Conservation (phyloP, 345 rosid species). For the Cochlearia excelsa region DNA sequence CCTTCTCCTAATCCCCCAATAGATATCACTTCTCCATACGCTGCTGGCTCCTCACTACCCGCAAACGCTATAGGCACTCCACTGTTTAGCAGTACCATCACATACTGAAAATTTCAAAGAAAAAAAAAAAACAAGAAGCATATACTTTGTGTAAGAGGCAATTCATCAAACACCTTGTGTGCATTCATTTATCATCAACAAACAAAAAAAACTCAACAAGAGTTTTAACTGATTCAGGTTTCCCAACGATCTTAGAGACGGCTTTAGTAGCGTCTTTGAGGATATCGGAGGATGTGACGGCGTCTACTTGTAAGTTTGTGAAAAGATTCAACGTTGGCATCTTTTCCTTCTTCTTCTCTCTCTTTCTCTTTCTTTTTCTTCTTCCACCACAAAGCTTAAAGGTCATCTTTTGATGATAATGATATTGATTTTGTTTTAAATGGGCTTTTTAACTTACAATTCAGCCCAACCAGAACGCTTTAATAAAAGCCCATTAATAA, state of each 20-base stretch:
- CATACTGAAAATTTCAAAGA: slow-evolving; percentile 50
- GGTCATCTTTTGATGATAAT: too few relatives aligned
- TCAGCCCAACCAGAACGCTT: too few relatives aligned
- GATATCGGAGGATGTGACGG: slow-evolving; percentile 79
- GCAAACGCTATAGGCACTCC: slow-evolving; percentile 87
- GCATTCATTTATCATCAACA: neutral
- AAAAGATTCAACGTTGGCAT: slow-evolving; percentile 87
- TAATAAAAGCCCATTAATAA: too few relatives aligned
- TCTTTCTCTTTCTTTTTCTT: too few relatives aligned
- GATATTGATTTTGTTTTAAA: too few relatives aligned
- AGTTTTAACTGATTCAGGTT: slow-evolving; percentile 78
- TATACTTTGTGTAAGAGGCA: neutral
- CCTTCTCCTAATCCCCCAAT: slow-evolving; percentile 73
- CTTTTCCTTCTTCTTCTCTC: slow-evolving; percentile 16
- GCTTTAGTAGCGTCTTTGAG: slow-evolving; percentile 89
- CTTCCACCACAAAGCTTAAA: too few relatives aligned
- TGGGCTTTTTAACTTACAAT: too few relatives aligned
- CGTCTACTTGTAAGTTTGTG: slow-evolving; percentile 84
- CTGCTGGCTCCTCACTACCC: slow-evolving; percentile 85
- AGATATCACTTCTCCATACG: slow-evolving; percentile 84
- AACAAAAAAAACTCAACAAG: neutral
- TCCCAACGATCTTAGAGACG: slow-evolving; percentile 84
- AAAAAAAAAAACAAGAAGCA: neutral
- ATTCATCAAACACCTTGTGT: slow-evolving; percentile 1
- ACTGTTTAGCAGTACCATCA: slow-evolving; percentile 83